Evolutionary conservation across 306 rosid genomes (phyloP).

Genomic region (Glycine soja): DNA sequence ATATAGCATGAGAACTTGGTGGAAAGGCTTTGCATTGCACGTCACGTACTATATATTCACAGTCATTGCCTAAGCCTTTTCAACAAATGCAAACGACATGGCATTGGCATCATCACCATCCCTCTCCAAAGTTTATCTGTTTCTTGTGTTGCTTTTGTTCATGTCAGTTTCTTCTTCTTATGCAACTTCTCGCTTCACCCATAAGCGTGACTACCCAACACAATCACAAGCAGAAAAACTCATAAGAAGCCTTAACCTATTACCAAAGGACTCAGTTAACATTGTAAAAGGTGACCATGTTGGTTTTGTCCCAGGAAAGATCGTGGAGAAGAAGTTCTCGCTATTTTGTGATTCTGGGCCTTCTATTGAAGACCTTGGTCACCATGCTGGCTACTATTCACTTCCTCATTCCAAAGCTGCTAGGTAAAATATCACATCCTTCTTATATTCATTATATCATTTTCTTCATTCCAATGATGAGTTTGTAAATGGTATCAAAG

Average conservation of each 20-base stretch:
- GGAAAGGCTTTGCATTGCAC: not conserved
- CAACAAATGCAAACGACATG: constrained; percentile 52
- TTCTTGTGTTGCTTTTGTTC: constrained; percentile 43
- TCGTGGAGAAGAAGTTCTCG: constrained; percentile 72
- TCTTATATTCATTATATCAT: not conserved
- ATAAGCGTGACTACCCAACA: constrained; percentile 38
- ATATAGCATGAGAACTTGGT: too few species aligned
- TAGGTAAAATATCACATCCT: constrained; percentile 57
- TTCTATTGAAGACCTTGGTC: constrained; percentile 70
- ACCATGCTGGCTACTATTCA: constrained; percentile 84
- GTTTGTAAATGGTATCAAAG: too few species aligned
- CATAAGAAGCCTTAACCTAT: constrained; percentile 68
- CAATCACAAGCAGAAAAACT: constrained; percentile 63
- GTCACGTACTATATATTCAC: constrained; percentile 53
- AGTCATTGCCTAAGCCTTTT: constrained; percentile 6
- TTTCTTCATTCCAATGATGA: constrained; percentile 2
- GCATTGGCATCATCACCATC: constrained; percentile 46
- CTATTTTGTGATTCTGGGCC: constrained; percentile 27
- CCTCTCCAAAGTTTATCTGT: not conserved
- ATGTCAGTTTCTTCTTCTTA: constrained; percentile 43
- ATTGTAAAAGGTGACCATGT: constrained; percentile 31
- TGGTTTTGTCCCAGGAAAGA: constrained; percentile 45
- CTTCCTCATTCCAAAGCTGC: constrained; percentile 77
- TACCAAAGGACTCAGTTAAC: constrained; percentile 68
- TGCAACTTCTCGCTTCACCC: constrained; percentile 28